These are phyloP conservation scores for Trichosporon sp. DNA, from an alignment of 1,284 basidiomycete genomes.

Conservation along the genomic window DNA sequence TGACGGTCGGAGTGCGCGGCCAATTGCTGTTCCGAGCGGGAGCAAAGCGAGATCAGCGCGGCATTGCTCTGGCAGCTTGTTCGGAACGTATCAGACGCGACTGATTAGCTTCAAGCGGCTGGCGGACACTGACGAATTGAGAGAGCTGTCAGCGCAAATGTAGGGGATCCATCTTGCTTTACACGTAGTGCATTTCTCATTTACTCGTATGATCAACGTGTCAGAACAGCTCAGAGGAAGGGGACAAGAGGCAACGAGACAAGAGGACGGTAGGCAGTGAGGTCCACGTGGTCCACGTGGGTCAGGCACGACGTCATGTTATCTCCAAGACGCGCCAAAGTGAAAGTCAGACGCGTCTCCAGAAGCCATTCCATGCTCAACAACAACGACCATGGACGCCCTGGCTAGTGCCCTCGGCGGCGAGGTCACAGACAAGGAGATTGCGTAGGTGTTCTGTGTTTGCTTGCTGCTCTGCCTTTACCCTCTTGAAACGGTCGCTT, in stretches of 20 bases:
- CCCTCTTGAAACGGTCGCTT: too few relatives aligned
- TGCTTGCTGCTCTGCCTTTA: too few relatives aligned
- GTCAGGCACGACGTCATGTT: background rate
- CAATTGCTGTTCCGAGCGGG: background rate
- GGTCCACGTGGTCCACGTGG: background rate
- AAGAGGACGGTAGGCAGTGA: too few relatives aligned
- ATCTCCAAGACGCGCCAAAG: background rate
- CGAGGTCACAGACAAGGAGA: slow-evolving; percentile 12
- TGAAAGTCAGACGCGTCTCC: background rate
- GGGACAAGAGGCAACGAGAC: too few relatives aligned
- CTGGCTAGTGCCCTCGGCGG: slow-evolving; percentile 22
- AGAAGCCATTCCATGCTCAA: background rate
- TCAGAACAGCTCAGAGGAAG: too few relatives aligned
- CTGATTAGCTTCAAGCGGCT: background rate
- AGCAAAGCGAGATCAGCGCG: background rate
- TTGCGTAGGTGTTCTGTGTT: slow-evolving; percentile 15
- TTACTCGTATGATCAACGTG: too few relatives aligned
- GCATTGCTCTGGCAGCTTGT: too few relatives aligned
- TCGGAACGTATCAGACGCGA: background rate
- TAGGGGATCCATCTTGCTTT: too few relatives aligned
- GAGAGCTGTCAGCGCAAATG: too few relatives aligned
- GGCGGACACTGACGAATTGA: too few relatives aligned
- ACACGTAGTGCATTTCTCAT: too few relatives aligned
- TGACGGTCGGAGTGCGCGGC: background rate
- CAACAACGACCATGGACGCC: slow-evolving; percentile 52